These are phyloP conservation scores for Populus alba DNA, from an alignment of 345 rosid genomes.

Conservation along the genomic window DNA sequence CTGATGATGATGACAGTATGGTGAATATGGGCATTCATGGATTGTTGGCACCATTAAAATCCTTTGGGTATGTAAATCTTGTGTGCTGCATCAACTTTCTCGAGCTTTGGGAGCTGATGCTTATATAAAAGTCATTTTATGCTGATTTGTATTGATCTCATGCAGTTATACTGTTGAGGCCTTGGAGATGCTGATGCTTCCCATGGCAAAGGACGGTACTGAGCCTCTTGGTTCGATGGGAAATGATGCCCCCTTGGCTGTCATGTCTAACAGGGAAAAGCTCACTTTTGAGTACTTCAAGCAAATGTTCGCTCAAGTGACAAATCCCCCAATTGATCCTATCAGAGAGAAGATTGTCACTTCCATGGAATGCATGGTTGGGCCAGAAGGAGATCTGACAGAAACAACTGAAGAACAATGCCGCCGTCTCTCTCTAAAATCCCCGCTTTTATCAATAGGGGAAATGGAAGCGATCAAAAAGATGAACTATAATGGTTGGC, in stretches of 20 bases:
- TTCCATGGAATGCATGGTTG: constrained; percentile 99
- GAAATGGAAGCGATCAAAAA: constrained; percentile 88
- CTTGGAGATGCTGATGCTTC: constrained; percentile 95
- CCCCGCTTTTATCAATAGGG: constrained; percentile 71
- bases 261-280: constrained; percentile 90
- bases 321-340: constrained; percentile 99
- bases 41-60: constrained; percentile 81
- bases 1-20: constrained; percentile 71
- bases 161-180: constrained; percentile 96
- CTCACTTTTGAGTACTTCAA: constrained; percentile 92
- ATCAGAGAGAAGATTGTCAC: constrained; percentile 98
- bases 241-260: constrained; percentile 96
- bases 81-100: neutral
- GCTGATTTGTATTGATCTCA: neutral
- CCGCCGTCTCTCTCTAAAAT: constrained; percentile 86
- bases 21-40: constrained; percentile 90
- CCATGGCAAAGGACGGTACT: constrained; percentile 94
- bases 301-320: constrained; percentile 99
- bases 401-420: constrained; percentile 98
- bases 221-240: constrained; percentile 99
- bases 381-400: constrained; percentile 98
- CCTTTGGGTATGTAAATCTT: constrained; percentile 76
- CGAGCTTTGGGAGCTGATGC: neutral
- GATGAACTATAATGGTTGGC: constrained; percentile 92
- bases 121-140: constrained; percentile 2